phyloP scores from a whole-genome alignment of 2,329 filamentous ascomycete species.

The Westerdykella aurantiaca region DNA sequence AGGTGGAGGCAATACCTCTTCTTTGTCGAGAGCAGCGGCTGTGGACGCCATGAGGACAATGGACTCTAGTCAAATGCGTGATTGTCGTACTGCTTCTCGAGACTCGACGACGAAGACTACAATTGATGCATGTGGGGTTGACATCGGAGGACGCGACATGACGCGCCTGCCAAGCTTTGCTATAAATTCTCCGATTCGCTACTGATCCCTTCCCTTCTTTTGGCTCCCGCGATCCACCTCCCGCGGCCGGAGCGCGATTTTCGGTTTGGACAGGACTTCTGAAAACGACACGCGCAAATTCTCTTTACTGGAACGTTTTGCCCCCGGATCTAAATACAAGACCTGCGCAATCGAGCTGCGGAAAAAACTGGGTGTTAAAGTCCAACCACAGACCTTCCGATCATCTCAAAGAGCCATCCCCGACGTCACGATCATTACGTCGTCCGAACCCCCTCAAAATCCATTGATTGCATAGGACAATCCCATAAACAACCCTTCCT shows the following conservation, averaged over 20 bases:
- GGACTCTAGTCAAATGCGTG: background rate
- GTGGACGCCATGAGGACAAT: constrained; percentile 18
- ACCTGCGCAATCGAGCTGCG: no score
- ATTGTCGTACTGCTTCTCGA: background rate
- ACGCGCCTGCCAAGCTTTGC: constrained; percentile 3
- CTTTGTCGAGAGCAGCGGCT: constrained; percentile 21
- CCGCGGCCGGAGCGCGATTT: background rate
- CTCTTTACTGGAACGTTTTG: no score
- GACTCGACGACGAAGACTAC: background rate
- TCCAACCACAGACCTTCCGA: no score
- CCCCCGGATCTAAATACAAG: no score
- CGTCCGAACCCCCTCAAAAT: background rate
- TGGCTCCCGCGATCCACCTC: background rate
- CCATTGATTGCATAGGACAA: background rate
- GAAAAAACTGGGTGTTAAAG: no score
- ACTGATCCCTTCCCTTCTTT: background rate
- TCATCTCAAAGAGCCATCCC: no score
- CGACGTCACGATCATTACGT: background rate
- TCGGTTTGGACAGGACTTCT: background rate
- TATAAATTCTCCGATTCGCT: background rate
- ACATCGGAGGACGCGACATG: constrained; percentile 3
- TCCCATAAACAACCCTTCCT: background rate
- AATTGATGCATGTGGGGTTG: background rate
- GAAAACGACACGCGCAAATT: no score
- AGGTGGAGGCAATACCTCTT: constrained; percentile 21